Base-by-base conservation (phyloP, 352 stramenopile genomes). In the Phytophthora multivora region DNA sequence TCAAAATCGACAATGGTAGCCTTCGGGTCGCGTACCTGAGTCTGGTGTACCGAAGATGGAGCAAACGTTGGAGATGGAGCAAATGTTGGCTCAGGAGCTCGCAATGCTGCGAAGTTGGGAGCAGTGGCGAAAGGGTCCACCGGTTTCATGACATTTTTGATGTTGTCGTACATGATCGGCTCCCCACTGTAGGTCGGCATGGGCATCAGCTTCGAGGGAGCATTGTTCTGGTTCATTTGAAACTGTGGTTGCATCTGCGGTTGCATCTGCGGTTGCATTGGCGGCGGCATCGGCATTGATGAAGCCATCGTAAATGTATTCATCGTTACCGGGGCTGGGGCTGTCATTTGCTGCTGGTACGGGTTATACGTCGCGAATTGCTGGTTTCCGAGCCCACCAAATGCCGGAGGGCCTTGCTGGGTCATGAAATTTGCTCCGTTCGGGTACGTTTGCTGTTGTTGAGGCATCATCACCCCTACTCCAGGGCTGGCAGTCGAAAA, bases 1-100 rank as follows among this genome's bases (percentile, higher is more conserved):
- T 90, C 83, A 68, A 92, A 90, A 51, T 92, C 81, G 10, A 83
- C 56, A 35, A 92, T 76, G 3, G 71, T 92, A 16, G 80, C 73
- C 30, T 72, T 72, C 2, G 39, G 60, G 60, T 68, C 74, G 67
- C 30, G 70, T 51, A 48, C 18, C 15, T 48, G 41, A 1, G 41
- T 33, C 8, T 48, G 41, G 19, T 48, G 49, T 25, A 33, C 28
- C 11, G 28, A 12, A 28, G 45, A 31, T 79, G 63, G n/a, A 63
- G 66, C 10, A 13, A 33, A 33, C 7, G 46, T 42, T 8, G 63
- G 63, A 8, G 73, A 51, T 9, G 67, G 59, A 59, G 54, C 35
- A 7, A 66, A 38, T 12, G 68, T 73, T 10, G 67, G 70, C 35
- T 79, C 73, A 8, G 73, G 55, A 13, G 70, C 43, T 11, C 68